These are phyloP conservation scores for Asparagopsis taxiformis DNA, from an alignment of 31 red algal genomes.

Conservation along the genomic window DNA sequence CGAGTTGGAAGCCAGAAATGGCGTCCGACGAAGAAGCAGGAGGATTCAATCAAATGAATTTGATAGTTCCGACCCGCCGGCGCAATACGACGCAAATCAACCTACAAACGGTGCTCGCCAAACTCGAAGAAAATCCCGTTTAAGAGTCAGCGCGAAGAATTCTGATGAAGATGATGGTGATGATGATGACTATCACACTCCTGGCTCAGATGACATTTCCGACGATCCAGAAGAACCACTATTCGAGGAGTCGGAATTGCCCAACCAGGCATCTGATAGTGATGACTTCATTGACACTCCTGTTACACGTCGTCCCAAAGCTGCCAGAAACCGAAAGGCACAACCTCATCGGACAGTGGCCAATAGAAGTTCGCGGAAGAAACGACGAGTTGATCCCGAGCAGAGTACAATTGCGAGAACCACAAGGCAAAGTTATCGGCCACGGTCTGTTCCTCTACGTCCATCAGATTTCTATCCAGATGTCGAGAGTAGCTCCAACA, in stretches of 20 bases:
- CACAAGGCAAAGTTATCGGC: slow-evolving; percentile 43
- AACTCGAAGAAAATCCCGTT: no score
- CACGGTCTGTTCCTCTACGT: slow-evolving; percentile 27
- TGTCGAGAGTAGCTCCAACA: slow-evolving; percentile 30
- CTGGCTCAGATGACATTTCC: slow-evolving; percentile 30
- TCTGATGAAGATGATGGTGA: slow-evolving; percentile 25
- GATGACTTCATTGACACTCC: slow-evolving; percentile 26
- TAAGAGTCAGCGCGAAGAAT: no score
- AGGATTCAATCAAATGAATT: no score
- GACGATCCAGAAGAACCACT: slow-evolving; percentile 22
- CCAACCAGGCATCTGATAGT: neutral
- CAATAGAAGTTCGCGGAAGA: slow-evolving; percentile 14
- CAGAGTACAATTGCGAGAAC: slow-evolving; percentile 31
- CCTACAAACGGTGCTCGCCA: no score
- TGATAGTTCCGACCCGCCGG: no score
- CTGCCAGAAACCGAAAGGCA: slow-evolving; percentile 26
- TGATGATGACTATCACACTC: slow-evolving; percentile 19
- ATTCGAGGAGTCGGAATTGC: slow-evolving; percentile 28
- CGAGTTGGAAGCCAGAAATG: no score
- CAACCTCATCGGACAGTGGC: slow-evolving; percentile 24
- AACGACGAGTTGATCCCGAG: slow-evolving; percentile 12
- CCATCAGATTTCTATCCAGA: slow-evolving; percentile 49
- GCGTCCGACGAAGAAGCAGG: no score
- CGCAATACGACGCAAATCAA: no score
- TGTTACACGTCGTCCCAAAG: neutral